Conservation (phyloP, 768 basidiomycete species). For the Coprinopsis sp. region DNA sequence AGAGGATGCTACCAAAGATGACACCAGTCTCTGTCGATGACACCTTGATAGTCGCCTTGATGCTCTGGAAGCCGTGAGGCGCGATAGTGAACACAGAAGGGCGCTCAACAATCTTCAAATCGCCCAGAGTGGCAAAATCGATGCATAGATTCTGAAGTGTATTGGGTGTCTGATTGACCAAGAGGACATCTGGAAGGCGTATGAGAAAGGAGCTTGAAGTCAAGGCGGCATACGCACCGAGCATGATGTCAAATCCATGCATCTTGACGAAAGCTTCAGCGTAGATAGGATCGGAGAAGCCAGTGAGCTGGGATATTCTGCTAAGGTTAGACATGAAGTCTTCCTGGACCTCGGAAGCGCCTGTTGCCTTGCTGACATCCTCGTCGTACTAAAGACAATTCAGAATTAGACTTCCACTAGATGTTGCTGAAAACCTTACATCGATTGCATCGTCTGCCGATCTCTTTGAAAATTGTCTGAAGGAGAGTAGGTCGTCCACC, state of each 20-base stretch:
- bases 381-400: slow-evolving; percentile 66
- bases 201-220: not conserved
- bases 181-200: slow-evolving; percentile 66
- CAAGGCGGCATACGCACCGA: slow-evolving; percentile 48
- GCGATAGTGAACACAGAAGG: slow-evolving; percentile 90
- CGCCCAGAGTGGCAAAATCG: slow-evolving; percentile 96
- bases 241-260: slow-evolving; percentile 93
- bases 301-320: slow-evolving; percentile 90
- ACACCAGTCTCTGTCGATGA: slow-evolving; percentile 98
- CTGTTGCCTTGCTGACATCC: slow-evolving; percentile 88
- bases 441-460: slow-evolving; percentile 73
- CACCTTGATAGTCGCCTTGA: slow-evolving; percentile 98
- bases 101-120: slow-evolving; percentile 95
- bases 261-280: slow-evolving; percentile 98
- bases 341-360: slow-evolving; percentile 75
- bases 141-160: slow-evolving; percentile 95
- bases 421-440: slow-evolving; percentile 32
- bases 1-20: slow-evolving; percentile 96
- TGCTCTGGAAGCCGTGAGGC: slow-evolving; percentile 96
- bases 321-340: slow-evolving; percentile 94
- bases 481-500: slow-evolving; percentile 87
- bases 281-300: slow-evolving; percentile 98
- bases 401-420: slow-evolving; percentile 3
- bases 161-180: slow-evolving; percentile 93
- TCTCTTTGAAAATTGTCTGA: slow-evolving; percentile 96